Evolutionary conservation across 2,329 filamentous ascomycete genomes (phyloP).

Genomic region (Diaporthe ampelina): DNA sequence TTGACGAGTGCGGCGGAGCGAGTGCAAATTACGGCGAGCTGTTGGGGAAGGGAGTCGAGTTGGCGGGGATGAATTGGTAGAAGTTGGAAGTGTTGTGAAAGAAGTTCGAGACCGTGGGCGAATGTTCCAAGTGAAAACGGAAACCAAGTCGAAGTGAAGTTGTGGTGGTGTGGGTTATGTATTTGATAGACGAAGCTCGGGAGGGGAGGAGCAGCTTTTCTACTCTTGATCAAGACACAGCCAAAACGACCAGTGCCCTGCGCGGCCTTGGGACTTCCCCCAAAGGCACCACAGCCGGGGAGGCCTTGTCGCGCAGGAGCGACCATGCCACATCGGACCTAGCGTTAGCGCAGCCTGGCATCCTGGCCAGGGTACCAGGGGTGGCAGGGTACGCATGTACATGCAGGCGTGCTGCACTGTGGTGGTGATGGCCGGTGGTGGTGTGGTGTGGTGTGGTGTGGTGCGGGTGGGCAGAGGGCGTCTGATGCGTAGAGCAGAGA

Average conservation of each 20-base stretch:
- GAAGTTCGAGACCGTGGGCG: conserved; percentile 8
- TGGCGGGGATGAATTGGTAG: not conserved
- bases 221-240: conserved; percentile 35
- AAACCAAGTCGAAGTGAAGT: conserved; percentile 25
- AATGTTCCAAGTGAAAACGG: not conserved
- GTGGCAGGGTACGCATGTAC: conserved; percentile 25
- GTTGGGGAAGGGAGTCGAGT: not conserved
- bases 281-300: conserved; percentile 38
- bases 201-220: conserved; percentile 41
- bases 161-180: conserved; percentile 1
- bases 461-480: conserved; percentile 31
- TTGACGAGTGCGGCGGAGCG: conserved; percentile 11
- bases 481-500: conserved; percentile 37
- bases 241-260: conserved; percentile 22
- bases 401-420: conserved; percentile 29
- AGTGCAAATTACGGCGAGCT: conserved; percentile 7
- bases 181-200: conserved; percentile 8
- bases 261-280: conserved; percentile 34
- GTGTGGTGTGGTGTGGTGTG: conserved; percentile 22
- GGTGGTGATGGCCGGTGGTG: conserved; percentile 17
- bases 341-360: conserved; percentile 32
- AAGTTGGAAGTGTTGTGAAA: conserved; percentile 6
- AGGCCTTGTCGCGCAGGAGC: conserved; percentile 38
- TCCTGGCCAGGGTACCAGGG: conserved; percentile 31
- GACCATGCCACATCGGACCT: conserved; percentile 21